These are phyloP conservation scores for Stevia rebaudiana DNA, from an alignment of 140 eudicot species.

Conservation along the genomic window DNA sequence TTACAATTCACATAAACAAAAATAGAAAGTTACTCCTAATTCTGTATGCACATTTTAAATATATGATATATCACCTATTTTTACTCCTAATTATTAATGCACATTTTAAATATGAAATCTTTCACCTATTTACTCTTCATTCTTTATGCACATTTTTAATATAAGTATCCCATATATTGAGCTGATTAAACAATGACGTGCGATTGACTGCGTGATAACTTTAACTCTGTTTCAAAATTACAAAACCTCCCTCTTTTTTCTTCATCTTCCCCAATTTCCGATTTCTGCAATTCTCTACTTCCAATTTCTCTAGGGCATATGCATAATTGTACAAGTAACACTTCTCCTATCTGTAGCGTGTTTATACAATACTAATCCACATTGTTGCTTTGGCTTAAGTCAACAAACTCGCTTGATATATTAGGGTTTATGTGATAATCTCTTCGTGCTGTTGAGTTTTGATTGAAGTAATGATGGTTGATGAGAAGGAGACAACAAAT, in stretches of 20 bases:
- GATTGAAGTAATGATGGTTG: conserved; percentile 18
- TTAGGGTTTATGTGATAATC: conserved; percentile 10
- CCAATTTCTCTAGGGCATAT: conserved; percentile 18
- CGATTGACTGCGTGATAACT: not conserved
- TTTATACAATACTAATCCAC: not conserved
- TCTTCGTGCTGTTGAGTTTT: not conserved
- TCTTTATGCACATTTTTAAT: no score
- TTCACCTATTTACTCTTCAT: no score
- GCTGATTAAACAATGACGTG: not conserved
- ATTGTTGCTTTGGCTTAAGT: not conserved
- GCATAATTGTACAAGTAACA: not conserved
- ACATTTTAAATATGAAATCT: no score
- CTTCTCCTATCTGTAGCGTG: not conserved
- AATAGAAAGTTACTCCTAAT: no score
- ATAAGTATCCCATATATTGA: not conserved
- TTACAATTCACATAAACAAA: no score
- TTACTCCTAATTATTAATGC: no score
- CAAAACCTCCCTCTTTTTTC: conserved; percentile 7
- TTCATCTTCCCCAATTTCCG: not conserved
- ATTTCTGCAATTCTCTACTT: not conserved
- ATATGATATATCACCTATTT: no score
- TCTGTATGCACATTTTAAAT: no score
- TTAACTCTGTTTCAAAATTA: conserved; percentile 13
- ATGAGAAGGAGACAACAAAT: conserved; percentile 13
- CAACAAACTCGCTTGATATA: conserved; percentile 11